A percentile compares a stretch with the other conserved stretches of the same genome.
Conservation (phyloP, 495 filamentous ascomycete species). For the Saxispiralis lemnorum region DNA sequence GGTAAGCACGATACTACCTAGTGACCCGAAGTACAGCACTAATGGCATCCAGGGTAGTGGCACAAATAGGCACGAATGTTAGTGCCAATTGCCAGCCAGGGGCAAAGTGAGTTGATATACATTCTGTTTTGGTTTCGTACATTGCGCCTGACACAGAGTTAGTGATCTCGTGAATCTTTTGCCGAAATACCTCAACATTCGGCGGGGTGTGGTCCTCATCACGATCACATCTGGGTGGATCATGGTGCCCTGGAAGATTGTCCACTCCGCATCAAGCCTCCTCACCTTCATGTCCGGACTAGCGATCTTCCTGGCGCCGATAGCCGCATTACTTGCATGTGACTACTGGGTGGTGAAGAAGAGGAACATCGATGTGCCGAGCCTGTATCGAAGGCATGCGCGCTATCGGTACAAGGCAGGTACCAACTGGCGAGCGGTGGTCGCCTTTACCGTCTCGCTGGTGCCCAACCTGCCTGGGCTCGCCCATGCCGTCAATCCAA, state of each 20-base stretch:
- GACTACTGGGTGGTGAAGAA: conserved; percentile 52
- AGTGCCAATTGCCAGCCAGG: conserved; percentile 34
- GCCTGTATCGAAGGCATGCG: conserved; percentile 35
- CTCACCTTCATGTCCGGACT: conserved; percentile 39
- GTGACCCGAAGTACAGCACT: no score
- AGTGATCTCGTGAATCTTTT: conserved; percentile 43
- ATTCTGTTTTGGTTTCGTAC: no score
- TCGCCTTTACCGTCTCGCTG: conserved; percentile 44
- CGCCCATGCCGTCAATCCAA: conserved; percentile 32
- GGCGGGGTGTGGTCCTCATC: conserved; percentile 35
- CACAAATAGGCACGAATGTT: conserved; percentile 35
- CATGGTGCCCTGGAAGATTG: conserved; percentile 44
- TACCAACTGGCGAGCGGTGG: conserved; percentile 46
- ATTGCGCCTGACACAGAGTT: conserved; percentile 25
- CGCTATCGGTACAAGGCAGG: conserved; percentile 36
- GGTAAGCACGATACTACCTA: no score
- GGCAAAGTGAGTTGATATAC: no score
- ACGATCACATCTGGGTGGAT: conserved; percentile 35
- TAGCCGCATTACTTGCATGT: conserved; percentile 45
- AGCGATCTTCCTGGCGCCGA: conserved; percentile 47
- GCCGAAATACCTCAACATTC: conserved; percentile 36
- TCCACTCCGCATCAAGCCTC: conserved; percentile 36
- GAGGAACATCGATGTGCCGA: conserved; percentile 39
- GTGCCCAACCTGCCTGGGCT: conserved; percentile 43
- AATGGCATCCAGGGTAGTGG: conserved; percentile 14